These are phyloP conservation scores for Dipteronia dyeriana DNA, from an alignment of 345 rosid species.

Conservation along the genomic window DNA sequence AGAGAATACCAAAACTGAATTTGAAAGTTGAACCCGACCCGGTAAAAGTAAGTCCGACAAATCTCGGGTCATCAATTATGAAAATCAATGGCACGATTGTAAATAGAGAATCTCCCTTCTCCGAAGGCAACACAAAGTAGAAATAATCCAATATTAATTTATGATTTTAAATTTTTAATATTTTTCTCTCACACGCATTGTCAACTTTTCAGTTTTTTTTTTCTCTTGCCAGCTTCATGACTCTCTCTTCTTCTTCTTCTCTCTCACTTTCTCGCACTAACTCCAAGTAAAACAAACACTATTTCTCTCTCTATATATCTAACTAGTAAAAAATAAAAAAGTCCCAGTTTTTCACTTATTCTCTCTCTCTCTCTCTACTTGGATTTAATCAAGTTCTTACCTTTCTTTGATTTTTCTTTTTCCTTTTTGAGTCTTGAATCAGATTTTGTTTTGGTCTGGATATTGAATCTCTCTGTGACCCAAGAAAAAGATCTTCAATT, in stretches of 20 bases:
- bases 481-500: not conserved
- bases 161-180: not conserved
- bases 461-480: not conserved
- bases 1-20: too few species aligned
- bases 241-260: not conserved
- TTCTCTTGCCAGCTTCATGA: not conserved
- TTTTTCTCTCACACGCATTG: conserved; percentile 22
- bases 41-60: not conserved
- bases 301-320: not conserved
- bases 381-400: conserved; percentile 6
- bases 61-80: not conserved
- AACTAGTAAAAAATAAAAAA: not conserved
- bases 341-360: not conserved
- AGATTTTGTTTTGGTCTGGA: not conserved
- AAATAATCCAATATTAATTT: not conserved
- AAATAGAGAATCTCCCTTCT: not conserved
- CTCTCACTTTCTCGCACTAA: not conserved
- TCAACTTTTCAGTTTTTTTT: conserved; percentile 31
- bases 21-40: too few species aligned
- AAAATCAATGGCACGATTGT: conserved; percentile 21
- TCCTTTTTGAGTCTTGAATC: not conserved
- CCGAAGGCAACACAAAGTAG: not conserved
- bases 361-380: conserved; percentile 15
- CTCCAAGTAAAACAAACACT: not conserved
- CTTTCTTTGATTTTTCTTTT: not conserved